Percentiles rank a stretch among this genome's conserved stretches.
Evolutionary conservation across 1,284 basidiomycete species (phyloP).

Genomic region (Rhodotorula sp.): DNA sequence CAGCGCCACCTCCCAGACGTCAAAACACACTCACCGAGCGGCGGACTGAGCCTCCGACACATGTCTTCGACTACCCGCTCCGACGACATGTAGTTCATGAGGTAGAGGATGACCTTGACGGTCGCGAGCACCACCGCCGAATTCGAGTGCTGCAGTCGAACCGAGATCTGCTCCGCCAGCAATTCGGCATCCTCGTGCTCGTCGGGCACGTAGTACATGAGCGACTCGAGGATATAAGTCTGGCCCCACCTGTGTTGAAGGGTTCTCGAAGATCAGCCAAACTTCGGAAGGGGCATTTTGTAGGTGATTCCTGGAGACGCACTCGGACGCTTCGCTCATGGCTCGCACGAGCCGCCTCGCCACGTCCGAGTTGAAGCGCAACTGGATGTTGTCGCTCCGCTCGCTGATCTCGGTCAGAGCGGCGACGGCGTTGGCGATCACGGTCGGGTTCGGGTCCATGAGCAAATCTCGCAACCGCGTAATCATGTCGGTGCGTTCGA

Average conservation of each 20-base stretch:
- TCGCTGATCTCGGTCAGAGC: conserved; percentile 89
- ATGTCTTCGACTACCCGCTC: conserved; percentile 78
- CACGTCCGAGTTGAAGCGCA: conserved; percentile 75
- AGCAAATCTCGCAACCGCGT: conserved; percentile 81
- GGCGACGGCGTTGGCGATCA: conserved; percentile 91
- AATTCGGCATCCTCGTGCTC: conserved; percentile 83
- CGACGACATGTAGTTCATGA: conserved; percentile 99
- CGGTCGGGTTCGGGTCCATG: conserved; percentile 89
- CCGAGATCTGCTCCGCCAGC: conserved; percentile 87
- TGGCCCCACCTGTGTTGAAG: conserved; percentile 79
- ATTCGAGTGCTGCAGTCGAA: conserved; percentile 87
- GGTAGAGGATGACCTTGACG: conserved; percentile 90
- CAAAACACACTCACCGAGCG: conserved; percentile 63
- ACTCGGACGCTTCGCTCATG: conserved; percentile 88
- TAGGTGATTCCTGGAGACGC: conserved; percentile 47
- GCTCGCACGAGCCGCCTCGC: conserved; percentile 81
- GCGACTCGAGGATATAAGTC: conserved; percentile 93
- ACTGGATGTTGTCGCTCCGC: conserved; percentile 81
- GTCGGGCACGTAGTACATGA: conserved; percentile 89
- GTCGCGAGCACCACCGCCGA: conserved; percentile 92
- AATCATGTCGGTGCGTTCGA: conserved; percentile 81
- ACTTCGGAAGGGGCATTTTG: background rate
- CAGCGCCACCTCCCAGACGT: background rate
- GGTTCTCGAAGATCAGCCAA: background rate
- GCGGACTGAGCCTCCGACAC: conserved; percentile 96